Evolutionary conservation across 2,329 filamentous ascomycete species (phyloP), one percentile per base, ranked within the genome.

Genomic region (Gnomoniopsis smithogilvyi): DNA sequence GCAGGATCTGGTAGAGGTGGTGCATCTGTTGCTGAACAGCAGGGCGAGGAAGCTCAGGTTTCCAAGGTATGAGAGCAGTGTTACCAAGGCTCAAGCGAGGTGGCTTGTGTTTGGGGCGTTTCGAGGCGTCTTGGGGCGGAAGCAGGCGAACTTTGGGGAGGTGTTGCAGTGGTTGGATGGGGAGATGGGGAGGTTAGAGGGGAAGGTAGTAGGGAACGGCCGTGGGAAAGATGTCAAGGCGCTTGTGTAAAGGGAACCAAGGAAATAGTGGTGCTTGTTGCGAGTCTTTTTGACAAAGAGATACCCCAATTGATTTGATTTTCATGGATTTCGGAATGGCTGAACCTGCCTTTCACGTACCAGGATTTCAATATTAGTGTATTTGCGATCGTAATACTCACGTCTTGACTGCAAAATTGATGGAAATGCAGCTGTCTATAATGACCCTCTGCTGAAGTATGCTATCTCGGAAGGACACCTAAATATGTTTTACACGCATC

Each of bases 91-190:
- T 15, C 88, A 93, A 67, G 76, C 85, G 2, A 69, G 72, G 57
- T 87, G 86, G 78, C 76, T 94, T 60, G 88, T 86, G 0, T 85
- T 86, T 54, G 78, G 78, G 30, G 91, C 92, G 6, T 96, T 96
- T 67, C 71, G 77, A 49, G 75, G 79, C 54, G 86, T 95, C 30
- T 78, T 97, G 66, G 70, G 73, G 51, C 81, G 79, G 65, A 91
- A 89, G 70, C 92, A 96, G 78, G 87, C 88, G 36, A 82, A 79
- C 56, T 91, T 92, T 72, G 68, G 68, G 6, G 73, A 74, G 33
- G 80, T 93, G 15, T 72, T 97, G 59, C 71, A 69, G 34, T 96
- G 91, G 91, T 73, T 96, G 61, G 77, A 80, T 7, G 69, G 62
- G 15, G 76, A 84, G 65, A 73, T 76, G 17, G 67, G 67, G 38